These are phyloP conservation scores for Penicillium janthinellum DNA, from an alignment of 2,329 filamentous ascomycete genomes.

Conservation along the genomic window DNA sequence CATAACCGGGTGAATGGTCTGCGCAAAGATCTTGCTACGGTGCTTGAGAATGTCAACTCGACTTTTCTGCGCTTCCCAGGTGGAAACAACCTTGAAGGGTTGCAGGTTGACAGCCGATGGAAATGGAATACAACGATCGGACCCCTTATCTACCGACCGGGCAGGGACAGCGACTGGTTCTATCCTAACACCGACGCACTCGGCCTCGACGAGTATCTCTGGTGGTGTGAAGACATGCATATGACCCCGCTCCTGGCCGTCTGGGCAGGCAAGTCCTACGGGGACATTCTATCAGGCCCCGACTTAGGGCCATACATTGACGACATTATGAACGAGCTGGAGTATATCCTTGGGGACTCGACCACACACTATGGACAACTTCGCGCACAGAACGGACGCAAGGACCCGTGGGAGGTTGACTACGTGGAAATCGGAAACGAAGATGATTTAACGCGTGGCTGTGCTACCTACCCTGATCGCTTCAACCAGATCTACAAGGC, in stretches of 20 bases:
- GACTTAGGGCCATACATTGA: conserved; percentile 61
- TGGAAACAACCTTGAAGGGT: conserved; percentile 59
- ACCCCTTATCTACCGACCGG: conserved; percentile 50
- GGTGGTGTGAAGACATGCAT: conserved; percentile 63
- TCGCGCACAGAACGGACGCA: conserved; percentile 61
- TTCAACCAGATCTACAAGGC: conserved; percentile 62
- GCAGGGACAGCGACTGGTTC: conserved; percentile 58
- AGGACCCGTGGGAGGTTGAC: conserved; percentile 59
- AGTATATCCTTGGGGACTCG: conserved; percentile 61
- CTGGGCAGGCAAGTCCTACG: conserved; percentile 58
- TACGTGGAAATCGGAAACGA: conserved; percentile 70
- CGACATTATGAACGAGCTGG: conserved; percentile 63
- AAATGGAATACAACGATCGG: conserved; percentile 50
- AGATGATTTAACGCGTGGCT: conserved; percentile 60
- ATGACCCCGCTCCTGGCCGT: conserved; percentile 60
- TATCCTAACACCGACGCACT: conserved; percentile 66
- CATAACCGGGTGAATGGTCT: conserved; percentile 55
- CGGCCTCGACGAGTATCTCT: conserved; percentile 62
- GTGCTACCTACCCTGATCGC: conserved; percentile 55
- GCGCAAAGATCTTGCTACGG: conserved; percentile 57
- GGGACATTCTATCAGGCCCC: conserved; percentile 51
- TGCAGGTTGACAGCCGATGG: conserved; percentile 36
- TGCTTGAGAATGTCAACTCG: conserved; percentile 55
- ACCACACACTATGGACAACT: conserved; percentile 59
- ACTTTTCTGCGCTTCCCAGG: conserved; percentile 67